phyloP scores from a whole-genome alignment of 2,329 filamentous ascomycete genomes.

The Talaromyces atroroseus region DNA sequence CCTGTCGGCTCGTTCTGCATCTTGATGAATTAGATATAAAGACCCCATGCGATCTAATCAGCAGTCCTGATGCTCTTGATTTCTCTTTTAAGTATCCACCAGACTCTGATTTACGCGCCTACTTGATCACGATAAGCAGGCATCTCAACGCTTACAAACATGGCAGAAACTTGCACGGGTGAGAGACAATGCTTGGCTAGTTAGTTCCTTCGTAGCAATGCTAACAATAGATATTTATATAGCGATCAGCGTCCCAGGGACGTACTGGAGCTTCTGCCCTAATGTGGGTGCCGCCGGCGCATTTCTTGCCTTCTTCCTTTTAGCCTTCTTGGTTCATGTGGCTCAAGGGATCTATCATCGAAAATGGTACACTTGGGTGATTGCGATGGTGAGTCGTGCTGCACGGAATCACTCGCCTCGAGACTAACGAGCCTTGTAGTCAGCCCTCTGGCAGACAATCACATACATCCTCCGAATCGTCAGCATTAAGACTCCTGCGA shows the following conservation, averaged over 20 bases:
- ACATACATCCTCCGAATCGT: conserved; percentile 38
- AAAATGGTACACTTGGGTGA: conserved; percentile 9
- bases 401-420: neutral
- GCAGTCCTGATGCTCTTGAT: neutral
- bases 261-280: conserved; percentile 9
- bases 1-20: neutral
- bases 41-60: neutral
- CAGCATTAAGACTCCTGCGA: conserved; percentile 37
- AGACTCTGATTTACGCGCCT: neutral
- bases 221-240: neutral
- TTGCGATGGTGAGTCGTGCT: conserved; percentile 4
- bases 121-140: neutral
- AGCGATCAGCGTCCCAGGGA: conserved; percentile 1
- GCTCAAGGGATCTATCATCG: conserved; percentile 2
- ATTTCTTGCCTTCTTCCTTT: conserved; percentile 1
- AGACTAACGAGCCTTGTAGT: neutral
- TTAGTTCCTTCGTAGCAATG: neutral
- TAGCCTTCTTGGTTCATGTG: conserved; percentile 4
- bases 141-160: neutral
- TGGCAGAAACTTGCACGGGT: conserved; percentile 3
- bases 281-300: conserved; percentile 4
- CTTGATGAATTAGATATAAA: neutral
- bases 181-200: neutral
- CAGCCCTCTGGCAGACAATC: conserved; percentile 26
- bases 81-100: neutral